Conservation (phyloP, 1,284 basidiomycete genomes). For the Apiotrichum domesticum region DNA sequence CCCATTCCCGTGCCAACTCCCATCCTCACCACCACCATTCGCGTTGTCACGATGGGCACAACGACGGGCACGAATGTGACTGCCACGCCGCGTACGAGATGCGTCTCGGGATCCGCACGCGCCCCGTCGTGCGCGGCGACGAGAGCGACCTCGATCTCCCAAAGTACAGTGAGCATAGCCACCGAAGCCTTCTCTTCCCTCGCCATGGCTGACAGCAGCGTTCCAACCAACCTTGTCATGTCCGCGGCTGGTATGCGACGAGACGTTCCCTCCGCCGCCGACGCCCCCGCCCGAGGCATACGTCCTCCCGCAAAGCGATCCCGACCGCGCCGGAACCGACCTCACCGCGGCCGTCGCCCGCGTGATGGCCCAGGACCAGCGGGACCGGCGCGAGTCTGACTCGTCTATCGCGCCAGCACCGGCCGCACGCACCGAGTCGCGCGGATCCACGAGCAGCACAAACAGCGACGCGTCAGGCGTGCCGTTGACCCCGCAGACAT, state of each 20-base stretch:
- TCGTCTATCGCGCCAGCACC: neutral
- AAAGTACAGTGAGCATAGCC: neutral
- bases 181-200: neutral
- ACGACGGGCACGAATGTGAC: no score
- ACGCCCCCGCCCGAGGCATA: constrained; percentile 2
- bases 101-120: neutral
- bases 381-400: neutral
- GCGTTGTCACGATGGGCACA: no score
- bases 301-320: neutral
- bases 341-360: neutral
- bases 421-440: no score
- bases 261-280: constrained; percentile 1
- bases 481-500: no score
- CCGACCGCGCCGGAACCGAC: neutral
- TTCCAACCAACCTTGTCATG: neutral
- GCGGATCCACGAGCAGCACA: no score
- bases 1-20: no score
- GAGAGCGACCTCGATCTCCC: neutral
- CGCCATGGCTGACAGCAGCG: neutral
- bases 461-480: no score
- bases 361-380: neutral
- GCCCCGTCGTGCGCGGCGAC: neutral
- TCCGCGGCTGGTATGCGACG: neutral
- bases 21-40: no score
- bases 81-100: neutral